Evolutionary conservation across 2,329 filamentous ascomycete species (phyloP).

Genomic region (Ophiostoma piceae): DNA sequence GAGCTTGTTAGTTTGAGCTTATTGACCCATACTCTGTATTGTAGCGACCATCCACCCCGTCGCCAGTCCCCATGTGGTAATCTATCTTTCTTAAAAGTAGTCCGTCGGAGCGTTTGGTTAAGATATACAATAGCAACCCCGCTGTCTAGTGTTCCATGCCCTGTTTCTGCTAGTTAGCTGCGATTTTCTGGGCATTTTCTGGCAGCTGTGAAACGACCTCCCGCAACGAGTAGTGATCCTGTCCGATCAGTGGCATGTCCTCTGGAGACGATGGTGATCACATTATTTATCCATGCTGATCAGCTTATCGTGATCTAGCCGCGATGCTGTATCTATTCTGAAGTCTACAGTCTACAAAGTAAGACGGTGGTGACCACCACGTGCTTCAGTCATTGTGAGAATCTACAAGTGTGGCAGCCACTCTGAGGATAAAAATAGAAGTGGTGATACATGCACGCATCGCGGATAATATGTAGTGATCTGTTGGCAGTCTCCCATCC

Average conservation of each 20-base stretch:
- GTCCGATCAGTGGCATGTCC: not conserved
- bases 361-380: not conserved
- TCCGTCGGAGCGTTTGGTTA: not conserved
- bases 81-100: not conserved
- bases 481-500: slow-evolving; percentile 4
- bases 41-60: no score
- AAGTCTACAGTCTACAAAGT: no score
- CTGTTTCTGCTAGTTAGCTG: not conserved
- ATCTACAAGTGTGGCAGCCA: not conserved
- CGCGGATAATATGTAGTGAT: not conserved
- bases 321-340: no score
- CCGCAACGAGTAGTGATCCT: not conserved
- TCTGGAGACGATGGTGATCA: no score
- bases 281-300: not conserved
- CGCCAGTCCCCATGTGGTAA: no score
- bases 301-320: not conserved
- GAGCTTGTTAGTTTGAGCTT: not conserved
- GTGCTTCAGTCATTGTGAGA: not conserved
- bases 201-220: not conserved
- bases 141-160: not conserved
- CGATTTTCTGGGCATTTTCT: not conserved
- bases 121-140: no score
- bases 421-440: not conserved
- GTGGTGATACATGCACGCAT: not conserved
- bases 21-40: no score